Evolutionary conservation across 495 filamentous ascomycete species (phyloP).

Genomic region (Bryoglossum gracile): DNA sequence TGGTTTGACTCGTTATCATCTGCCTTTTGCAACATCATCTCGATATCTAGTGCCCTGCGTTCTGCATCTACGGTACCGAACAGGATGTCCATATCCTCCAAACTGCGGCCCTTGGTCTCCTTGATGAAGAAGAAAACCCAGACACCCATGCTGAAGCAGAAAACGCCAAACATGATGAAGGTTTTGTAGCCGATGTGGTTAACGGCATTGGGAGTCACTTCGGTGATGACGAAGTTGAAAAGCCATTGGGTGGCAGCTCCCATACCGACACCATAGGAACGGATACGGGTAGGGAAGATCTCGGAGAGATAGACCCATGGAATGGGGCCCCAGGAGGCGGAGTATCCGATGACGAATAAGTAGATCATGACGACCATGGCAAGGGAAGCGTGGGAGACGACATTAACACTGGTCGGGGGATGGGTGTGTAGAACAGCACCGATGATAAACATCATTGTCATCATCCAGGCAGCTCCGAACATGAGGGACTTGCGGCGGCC

Average conservation of each 20-base stretch:
- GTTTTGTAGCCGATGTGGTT: slow-evolving; percentile 43
- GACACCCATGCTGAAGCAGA: slow-evolving; percentile 32
- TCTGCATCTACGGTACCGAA: slow-evolving; percentile 35
- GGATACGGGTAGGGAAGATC: slow-evolving; percentile 45
- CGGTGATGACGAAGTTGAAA: slow-evolving; percentile 48
- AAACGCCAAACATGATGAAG: slow-evolving; percentile 49
- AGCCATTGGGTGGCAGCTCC: slow-evolving; percentile 47
- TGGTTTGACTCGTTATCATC: neutral
- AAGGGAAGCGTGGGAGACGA: slow-evolving; percentile 30
- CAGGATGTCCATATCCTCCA: slow-evolving; percentile 27
- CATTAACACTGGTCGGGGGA: slow-evolving; percentile 12
- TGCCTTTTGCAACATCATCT: slow-evolving; percentile 32
- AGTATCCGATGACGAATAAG: slow-evolving; percentile 40
- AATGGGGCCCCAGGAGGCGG: slow-evolving; percentile 45
- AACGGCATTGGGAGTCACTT: slow-evolving; percentile 45
- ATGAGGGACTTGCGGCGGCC: slow-evolving; percentile 22
- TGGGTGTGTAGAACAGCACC: slow-evolving; percentile 16
- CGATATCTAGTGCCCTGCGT: slow-evolving; percentile 34
- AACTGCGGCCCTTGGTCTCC: slow-evolving; percentile 27
- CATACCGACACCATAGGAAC: slow-evolving; percentile 39
- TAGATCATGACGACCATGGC: slow-evolving; percentile 45
- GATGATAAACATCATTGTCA: slow-evolving; percentile 22
- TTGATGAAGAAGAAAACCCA: slow-evolving; percentile 39
- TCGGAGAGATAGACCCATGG: slow-evolving; percentile 44
- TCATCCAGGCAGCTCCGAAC: slow-evolving; percentile 20